Percentiles rank a stretch among this genome's conserved stretches.
Evolutionary conservation across 192 early-diverging fungal genomes (phyloP).

Genomic region (Piromyces finnis): DNA sequence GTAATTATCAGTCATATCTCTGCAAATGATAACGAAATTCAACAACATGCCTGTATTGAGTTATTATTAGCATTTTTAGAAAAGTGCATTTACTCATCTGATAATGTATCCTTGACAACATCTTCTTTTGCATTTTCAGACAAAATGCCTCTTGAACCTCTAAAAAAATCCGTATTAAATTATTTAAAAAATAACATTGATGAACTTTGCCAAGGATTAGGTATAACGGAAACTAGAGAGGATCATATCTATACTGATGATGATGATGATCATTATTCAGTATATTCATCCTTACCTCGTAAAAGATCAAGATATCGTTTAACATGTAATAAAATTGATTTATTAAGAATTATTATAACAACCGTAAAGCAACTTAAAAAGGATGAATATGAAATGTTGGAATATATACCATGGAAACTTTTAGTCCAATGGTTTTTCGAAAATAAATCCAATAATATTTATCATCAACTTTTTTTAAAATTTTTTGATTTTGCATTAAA

Average conservation of each 20-base stretch:
- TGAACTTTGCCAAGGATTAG: neutral
- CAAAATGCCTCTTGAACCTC: neutral
- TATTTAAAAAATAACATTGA: neutral
- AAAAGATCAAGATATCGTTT: neutral
- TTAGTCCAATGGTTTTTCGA: neutral
- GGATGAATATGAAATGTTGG: neutral
- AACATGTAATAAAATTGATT: neutral
- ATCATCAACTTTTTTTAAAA: neutral
- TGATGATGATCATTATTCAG: neutral
- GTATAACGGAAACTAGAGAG: neutral
- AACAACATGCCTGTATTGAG: neutral
- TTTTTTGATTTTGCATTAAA: neutral
- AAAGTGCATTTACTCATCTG: neutral
- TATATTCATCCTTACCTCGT: too few species aligned
- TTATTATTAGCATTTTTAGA: neutral
- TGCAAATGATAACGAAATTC: neutral
- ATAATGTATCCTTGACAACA: neutral
- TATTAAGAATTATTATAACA: neutral
- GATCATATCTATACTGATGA: neutral
- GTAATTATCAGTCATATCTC: neutral
- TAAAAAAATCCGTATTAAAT: neutral
- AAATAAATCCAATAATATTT: neutral
- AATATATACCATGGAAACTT: neutral
- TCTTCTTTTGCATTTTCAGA: neutral
- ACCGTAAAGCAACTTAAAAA: neutral